Evolutionary conservation across 345 rosid genomes (phyloP), one percentile per base, ranked within the genome.

Genomic region (Corymbia maculata): DNA sequence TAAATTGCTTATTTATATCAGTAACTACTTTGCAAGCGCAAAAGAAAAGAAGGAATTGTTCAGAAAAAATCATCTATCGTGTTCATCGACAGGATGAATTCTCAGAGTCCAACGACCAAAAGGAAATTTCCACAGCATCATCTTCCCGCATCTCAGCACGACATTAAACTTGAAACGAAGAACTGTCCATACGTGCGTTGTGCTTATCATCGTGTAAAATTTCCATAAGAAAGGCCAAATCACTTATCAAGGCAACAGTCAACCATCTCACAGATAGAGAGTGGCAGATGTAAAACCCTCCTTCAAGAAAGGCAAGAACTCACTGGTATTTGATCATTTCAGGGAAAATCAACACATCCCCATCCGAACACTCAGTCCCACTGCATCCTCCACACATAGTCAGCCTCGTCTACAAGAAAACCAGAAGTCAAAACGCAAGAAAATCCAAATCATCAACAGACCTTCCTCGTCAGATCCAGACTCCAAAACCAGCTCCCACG

Each of bases 271-370:
- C 30, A 6, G 50, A 80, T 44, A 47, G 26, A 42, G 15, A 55
- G 24, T 19, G 47, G 52, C 85, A 44, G 50, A 26, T 8, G 17
- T 64, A 64, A 64, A 64, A 17, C 51, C 28, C 44, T 55, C 86
- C 51, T 82, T 82, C 57, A 85, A 32, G 52, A 82, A 53, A 50
- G 19, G 24, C 84, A 17, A 32, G 47, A 17, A 90, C 96, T 94
- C 79, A 98, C 99, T 94, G 95, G 96, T 95, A 98, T 92, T 91
- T 95, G 89, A 97, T 91, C 99, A 97, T 95, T 9, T 97, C 99
- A 45, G 98, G 99, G 90, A 98, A 98, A 89, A 95, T 90, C 95
- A 98, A 91, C 87, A 98, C 96, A 87, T 98, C 99, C n/a, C 99
- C 99, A 22, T 94, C 94, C 44, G 94, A 92, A 32, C 88, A 91